phyloP scores from a whole-genome alignment of 140 eudicot species.

The Erigeron philadelphicus region DNA sequence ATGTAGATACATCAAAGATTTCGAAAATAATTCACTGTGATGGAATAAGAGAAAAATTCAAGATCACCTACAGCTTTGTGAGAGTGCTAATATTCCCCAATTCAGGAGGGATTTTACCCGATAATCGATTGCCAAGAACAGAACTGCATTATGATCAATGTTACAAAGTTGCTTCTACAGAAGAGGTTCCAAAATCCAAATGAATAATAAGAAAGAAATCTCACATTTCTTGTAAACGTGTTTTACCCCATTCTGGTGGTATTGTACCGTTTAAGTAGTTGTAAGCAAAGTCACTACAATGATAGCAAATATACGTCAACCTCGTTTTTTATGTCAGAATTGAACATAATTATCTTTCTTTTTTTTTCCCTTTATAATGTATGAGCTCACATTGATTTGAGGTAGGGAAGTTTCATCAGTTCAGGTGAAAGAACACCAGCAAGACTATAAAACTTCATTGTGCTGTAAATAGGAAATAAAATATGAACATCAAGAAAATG shows the following conservation, averaged over 20 bases:
- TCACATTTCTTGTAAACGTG: slow-evolving; percentile 48
- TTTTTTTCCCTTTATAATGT: no score
- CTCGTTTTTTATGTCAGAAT: no score
- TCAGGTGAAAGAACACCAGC: slow-evolving; percentile 74
- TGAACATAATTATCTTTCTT: no score
- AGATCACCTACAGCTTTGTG: slow-evolving; percentile 56
- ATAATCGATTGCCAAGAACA: slow-evolving; percentile 69
- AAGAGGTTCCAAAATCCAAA: neutral
- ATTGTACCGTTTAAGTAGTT: slow-evolving; percentile 67
- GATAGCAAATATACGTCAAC: slow-evolving; percentile 7
- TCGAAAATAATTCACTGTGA: neutral
- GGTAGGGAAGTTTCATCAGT: slow-evolving; percentile 60
- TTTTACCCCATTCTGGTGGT: slow-evolving; percentile 71
- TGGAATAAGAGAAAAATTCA: neutral
- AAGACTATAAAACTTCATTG: slow-evolving; percentile 59
- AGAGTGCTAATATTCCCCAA: slow-evolving; percentile 66
- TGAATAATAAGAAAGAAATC: slow-evolving; percentile 21
- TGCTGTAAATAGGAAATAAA: slow-evolving; percentile 24
- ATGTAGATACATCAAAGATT: neutral
- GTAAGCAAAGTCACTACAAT: slow-evolving; percentile 70
- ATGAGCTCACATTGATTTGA: slow-evolving; percentile 50
- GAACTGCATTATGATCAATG: slow-evolving; percentile 44
- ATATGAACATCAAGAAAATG: no score
- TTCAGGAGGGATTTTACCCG: slow-evolving; percentile 65
- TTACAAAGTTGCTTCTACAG: slow-evolving; percentile 16